phyloP scores from a whole-genome alignment of 2,329 filamentous ascomycete genomes.

The Metarhizium rileyi region DNA sequence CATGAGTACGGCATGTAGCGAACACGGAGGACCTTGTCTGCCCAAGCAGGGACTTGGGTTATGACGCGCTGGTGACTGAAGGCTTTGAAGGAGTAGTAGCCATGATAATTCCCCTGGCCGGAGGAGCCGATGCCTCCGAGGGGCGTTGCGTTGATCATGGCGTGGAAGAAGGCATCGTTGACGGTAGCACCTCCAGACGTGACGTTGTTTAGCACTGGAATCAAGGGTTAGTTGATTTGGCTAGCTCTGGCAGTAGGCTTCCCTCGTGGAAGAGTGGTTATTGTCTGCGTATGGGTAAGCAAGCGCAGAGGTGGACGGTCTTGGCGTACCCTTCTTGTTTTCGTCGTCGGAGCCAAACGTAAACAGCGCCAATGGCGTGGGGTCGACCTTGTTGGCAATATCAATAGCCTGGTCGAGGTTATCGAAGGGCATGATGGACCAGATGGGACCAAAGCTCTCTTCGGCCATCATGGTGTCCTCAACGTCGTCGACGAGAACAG shows the following conservation, averaged over 20 bases:
- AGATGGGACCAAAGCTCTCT: constrained; percentile 90
- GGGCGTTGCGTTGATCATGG: constrained; percentile 29
- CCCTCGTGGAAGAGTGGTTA: not conserved
- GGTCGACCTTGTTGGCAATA: constrained; percentile 70
- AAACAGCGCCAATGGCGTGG: constrained; percentile 76
- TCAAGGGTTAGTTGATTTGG: not conserved
- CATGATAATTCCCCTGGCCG: constrained; percentile 39
- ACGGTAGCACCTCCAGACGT: constrained; percentile 41
- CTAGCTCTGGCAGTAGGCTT: not conserved
- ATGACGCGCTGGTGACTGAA: constrained; percentile 31
- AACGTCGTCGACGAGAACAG: constrained; percentile 69
- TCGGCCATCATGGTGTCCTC: constrained; percentile 68
- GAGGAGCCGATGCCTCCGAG: constrained; percentile 41
- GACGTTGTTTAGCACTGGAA: constrained; percentile 24
- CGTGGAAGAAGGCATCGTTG: constrained; percentile 38
- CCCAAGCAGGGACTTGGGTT: constrained; percentile 26
- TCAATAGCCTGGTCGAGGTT: constrained; percentile 77
- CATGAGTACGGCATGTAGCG: constrained; percentile 56
- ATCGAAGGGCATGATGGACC: constrained; percentile 69
- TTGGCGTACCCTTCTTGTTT: constrained; percentile 54
- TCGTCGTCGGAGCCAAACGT: constrained; percentile 77
- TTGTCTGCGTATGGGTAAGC: not conserved
- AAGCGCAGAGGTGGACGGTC: not conserved
- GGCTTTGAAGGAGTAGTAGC: constrained; percentile 34
- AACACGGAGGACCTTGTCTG: constrained; percentile 46